phyloP scores from a whole-genome alignment of 768 basidiomycete species.

The Imleria badia region DNA sequence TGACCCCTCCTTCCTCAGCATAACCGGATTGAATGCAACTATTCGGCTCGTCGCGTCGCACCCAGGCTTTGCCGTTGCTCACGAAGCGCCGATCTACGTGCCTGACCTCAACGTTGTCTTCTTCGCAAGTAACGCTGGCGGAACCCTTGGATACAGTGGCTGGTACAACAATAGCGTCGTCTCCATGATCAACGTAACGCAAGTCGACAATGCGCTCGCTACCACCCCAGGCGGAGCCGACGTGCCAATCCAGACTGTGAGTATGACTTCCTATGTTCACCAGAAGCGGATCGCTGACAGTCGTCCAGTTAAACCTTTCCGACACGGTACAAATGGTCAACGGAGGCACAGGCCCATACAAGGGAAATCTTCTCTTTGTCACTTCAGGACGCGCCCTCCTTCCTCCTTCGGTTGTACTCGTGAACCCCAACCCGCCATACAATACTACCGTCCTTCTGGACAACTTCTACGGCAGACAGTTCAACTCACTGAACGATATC shows the following conservation, averaged over 20 bases:
- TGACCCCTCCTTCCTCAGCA: conserved; percentile 51
- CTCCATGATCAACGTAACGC: conserved; percentile 58
- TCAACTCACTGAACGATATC: conserved; percentile 81
- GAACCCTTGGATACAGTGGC: conserved; percentile 61
- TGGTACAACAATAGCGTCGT: conserved; percentile 63
- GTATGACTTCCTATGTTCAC: conserved; percentile 2
- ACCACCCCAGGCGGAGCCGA: conserved; percentile 40
- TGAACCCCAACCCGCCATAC: conserved; percentile 63
- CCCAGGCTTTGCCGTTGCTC: conserved; percentile 67
- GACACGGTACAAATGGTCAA: conserved; percentile 69
- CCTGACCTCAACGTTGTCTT: conserved; percentile 64
- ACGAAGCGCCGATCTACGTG: conserved; percentile 75
- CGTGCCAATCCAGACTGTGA: conserved; percentile 47
- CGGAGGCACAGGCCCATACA: conserved; percentile 64
- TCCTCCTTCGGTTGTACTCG: conserved; percentile 62
- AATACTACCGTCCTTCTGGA: conserved; percentile 71
- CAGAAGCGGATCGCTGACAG: background rate
- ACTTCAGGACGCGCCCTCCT: conserved; percentile 64
- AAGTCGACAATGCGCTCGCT: conserved; percentile 49
- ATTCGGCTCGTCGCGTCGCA: conserved; percentile 64
- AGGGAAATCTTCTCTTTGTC: conserved; percentile 56
- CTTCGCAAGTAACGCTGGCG: conserved; percentile 73
- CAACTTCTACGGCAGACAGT: conserved; percentile 79
- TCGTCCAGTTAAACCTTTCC: conserved; percentile 53
- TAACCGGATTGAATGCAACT: conserved; percentile 58